Evolutionary conservation across 2,329 filamentous ascomycete genomes (phyloP), one percentile per base, ranked within the genome.

Genomic region (Periconia sp.): DNA sequence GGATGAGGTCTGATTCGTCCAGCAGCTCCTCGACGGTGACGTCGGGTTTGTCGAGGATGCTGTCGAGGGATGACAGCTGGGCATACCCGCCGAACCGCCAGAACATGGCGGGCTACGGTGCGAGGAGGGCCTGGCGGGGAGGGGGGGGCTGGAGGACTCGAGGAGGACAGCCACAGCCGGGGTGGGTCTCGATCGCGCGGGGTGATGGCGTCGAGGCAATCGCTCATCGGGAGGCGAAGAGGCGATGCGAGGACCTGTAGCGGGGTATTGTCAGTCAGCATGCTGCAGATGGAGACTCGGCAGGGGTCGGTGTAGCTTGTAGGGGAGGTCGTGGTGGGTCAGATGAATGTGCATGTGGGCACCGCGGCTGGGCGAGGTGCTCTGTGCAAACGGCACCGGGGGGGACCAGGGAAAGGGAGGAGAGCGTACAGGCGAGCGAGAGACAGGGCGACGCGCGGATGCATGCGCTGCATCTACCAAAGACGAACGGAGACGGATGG

Each of bases 21-120:
- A 99, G 84, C 47, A 99, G 80, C 69, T 97, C 92, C 74, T 99
- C 94, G 56, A 97, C 86, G 38, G 89, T 91, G 69, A 96, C 92
- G 74, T 96, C 89, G 60, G 83, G 85, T 74, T 96, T 96, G 70
- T 99, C 94, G 70, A 99, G 90, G 66, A 99, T 89, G 59, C 87
- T 91, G 74, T 97, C 94, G 73, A 99, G 90, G 68, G 92, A 88
- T 64, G 92, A 96, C 75, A 96, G 88, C 81, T 90, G 95, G 80
- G 92, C 89, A 81, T 97, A 97, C 68, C 91, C 91, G 81, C 94
- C 92, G 81, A 97, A 99, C 76, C 92, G 88, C 94, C 94, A 99
- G 76, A 99, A 99, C 94, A 99, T 99, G 78, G 73, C 92, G 85
- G 65, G 66, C 40, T 31, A 49, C 28, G 39, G 56, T 52, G 50